A percentile compares a stretch with the other conserved stretches of the same genome.
Conservation (phyloP, 176 grass and related monocot species). For the Aegilops bicornis region DNA sequence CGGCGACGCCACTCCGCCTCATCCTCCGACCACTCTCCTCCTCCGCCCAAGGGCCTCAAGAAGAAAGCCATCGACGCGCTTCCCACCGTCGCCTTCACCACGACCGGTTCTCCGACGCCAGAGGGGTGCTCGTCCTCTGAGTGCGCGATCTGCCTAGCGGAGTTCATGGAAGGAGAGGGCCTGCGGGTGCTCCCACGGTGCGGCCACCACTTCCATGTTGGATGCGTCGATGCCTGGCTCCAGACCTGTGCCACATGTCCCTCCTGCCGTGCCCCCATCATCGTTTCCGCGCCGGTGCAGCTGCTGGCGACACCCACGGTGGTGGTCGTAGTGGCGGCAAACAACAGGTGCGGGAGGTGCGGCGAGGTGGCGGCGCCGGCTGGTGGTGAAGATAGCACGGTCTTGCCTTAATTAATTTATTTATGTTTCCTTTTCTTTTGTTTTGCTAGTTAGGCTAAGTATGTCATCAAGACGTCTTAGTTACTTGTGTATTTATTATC, state of each 20-base stretch:
- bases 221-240: conserved; percentile 63
- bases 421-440: no score
- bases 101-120: not conserved
- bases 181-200: conserved; percentile 65
- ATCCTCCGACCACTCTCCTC: not conserved
- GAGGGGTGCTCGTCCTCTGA: not conserved
- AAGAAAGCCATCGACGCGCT: conserved; percentile 57
- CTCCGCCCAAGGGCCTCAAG: conserved; percentile 41
- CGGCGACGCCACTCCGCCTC: not conserved
- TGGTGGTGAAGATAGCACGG: no score
- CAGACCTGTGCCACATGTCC: conserved; percentile 44
- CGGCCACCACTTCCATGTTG: conserved; percentile 58
- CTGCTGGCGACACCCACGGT: not conserved
- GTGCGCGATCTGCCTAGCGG: conserved; percentile 51
- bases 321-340: not conserved
- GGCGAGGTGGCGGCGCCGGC: not conserved
- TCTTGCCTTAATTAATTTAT: not conserved
- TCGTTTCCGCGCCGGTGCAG: not conserved
- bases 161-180: conserved; percentile 42
- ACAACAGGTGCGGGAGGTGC: conserved; percentile 30
- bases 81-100: conserved; percentile 21
- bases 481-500: no score
- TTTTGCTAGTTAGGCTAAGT: no score
- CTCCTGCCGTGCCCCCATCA: conserved; percentile 36
- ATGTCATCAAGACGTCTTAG: no score